These are phyloP conservation scores for Penstemon davidsonii DNA, from an alignment of 257 asterid species.

Conservation along the genomic window DNA sequence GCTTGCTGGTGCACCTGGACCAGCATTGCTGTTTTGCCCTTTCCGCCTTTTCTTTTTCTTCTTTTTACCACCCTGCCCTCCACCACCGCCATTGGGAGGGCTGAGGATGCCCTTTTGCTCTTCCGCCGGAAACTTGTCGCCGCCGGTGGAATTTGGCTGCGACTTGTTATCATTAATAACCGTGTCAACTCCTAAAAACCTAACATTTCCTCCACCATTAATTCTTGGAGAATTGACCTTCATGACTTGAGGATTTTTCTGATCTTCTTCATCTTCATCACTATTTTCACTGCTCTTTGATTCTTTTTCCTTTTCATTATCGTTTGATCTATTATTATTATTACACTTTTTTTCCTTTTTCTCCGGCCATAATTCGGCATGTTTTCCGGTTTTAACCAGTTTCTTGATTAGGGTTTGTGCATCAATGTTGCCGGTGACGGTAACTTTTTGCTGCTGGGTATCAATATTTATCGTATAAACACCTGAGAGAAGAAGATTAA, in stretches of 20 bases:
- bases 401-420: conserved; percentile 60
- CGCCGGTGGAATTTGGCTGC: conserved; percentile 38
- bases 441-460: conserved; percentile 66
- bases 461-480: conserved; percentile 69
- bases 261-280: conserved; percentile 45
- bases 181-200: conserved; percentile 44
- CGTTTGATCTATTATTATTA: conserved; percentile 12
- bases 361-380: conserved; percentile 78
- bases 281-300: conserved; percentile 32
- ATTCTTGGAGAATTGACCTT: conserved; percentile 31
- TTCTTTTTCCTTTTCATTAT: conserved; percentile 24
- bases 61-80: conserved; percentile 50
- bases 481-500: conserved; percentile 37
- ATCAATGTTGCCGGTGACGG: conserved; percentile 75
- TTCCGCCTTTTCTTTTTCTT: conserved; percentile 51
- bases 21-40: conserved; percentile 28
- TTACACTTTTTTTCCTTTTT: conserved; percentile 45
- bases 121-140: conserved; percentile 25
- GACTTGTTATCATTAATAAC: conserved; percentile 24
- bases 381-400: conserved; percentile 60
- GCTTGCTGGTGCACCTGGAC: conserved; percentile 41
- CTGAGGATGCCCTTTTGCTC: conserved; percentile 27
- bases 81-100: conserved; percentile 34
- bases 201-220: conserved; percentile 38
- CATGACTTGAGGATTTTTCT: conserved; percentile 27